Base-by-base conservation (phyloP, 495 filamentous ascomycete genomes). In the Xylaria longipes region DNA sequence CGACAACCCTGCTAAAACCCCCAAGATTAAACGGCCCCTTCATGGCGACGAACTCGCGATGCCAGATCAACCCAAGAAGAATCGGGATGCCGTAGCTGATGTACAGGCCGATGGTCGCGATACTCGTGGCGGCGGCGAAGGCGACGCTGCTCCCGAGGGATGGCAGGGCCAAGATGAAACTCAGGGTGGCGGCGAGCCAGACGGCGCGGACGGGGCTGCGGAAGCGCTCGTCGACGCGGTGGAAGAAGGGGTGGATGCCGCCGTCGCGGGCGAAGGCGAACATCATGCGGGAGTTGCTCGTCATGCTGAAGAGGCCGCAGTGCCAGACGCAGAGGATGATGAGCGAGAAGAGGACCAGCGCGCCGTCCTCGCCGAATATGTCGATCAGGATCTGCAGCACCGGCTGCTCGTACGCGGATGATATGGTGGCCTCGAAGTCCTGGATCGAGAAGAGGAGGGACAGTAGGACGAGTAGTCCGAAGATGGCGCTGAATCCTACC, bases 281-380 rank as follows among this genome's bases (percentile, higher is more conserved):
- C 22, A 88, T 89, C 31, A 88, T 84, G 48, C 83, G 85, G 20
- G 89, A 85, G 20, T 88, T 88, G 0, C 87, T 88, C n/a, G 89
- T 80, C 31, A 87, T 84, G 46, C 88, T 88, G 54, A 88, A 82
- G 64, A 88, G 88, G 15, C 87, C 87, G 71, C 90, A 90, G 73
- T 90, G 84, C 50, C 86, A 81, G 63, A 94, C 91, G 6, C 91
- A 71, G 12, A 71, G 88, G 31, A 94, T 85, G 69, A 94, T 87
- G 6, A 94, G 82, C 77, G 93, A 90, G 12, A 93, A 85, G 2
- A 95, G 83, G 5, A 87, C 92, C 54, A 95, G 91, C 2, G 91
- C 92, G 27, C 92, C 92, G 20, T 77, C 84, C 22, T 86, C 80
- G 35, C 84, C 86, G 12, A 88, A 88, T n/a, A 88, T 89, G 29